Evolutionary conservation across 345 rosid genomes (phyloP).

Genomic region (Mercurialis annua): DNA sequence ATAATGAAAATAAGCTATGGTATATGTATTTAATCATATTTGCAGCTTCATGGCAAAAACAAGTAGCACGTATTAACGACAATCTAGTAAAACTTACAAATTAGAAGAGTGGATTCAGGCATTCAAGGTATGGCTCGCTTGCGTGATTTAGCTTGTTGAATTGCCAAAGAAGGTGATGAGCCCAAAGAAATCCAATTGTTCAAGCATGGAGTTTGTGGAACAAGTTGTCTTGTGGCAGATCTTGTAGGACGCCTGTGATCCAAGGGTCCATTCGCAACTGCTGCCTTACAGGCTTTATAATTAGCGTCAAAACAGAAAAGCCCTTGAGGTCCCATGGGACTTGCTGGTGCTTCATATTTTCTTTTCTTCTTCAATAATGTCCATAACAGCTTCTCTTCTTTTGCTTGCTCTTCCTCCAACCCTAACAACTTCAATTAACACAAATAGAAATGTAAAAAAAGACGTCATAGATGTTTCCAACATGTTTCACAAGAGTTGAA

Average conservation of each 20-base stretch:
- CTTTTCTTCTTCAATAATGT: constrained; percentile 43
- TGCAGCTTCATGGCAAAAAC: neutral
- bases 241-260: constrained; percentile 16
- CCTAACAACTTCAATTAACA: constrained; percentile 32
- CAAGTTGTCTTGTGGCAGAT: constrained; percentile 15
- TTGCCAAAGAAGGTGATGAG: constrained; percentile 38
- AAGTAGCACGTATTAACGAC: too few species aligned
- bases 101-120: neutral
- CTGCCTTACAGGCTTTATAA: constrained; percentile 14
- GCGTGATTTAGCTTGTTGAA: constrained; percentile 15
- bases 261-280: constrained; percentile 8
- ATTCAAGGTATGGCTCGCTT: constrained; percentile 9
- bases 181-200: constrained; percentile 38
- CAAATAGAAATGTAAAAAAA: neutral
- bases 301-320: constrained; percentile 25
- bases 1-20: too few species aligned
- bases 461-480: neutral
- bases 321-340: constrained; percentile 46
- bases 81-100: too few species aligned
- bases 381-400: constrained; percentile 43
- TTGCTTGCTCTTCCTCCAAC: constrained; percentile 30
- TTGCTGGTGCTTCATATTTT: constrained; percentile 35
- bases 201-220: constrained; percentile 23
- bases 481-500: neutral
- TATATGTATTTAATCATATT: neutral